Base-by-base conservation (phyloP, 352 stramenopile species). In the Phytophthora hibernalis region DNA sequence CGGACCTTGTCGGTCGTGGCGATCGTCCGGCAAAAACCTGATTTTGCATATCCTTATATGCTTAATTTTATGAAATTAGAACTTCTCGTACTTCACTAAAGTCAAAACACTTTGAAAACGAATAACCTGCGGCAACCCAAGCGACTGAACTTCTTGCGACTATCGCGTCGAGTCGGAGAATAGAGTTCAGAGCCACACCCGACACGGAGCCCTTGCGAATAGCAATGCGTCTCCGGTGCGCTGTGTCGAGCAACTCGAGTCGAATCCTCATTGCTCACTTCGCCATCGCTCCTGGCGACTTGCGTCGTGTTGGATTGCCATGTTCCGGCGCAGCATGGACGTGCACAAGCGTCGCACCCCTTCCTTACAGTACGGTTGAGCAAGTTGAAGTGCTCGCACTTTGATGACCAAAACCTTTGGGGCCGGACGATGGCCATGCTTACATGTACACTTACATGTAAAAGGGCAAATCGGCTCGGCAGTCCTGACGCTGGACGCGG, bases 321-420 rank as follows among this genome's bases (percentile, higher is more conserved):
- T 33, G n/a, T 61, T 48, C 42, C 54, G 33, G 31, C 33, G 54
- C 54, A 22, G 49, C 53, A 68, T 63, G 61, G 58, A 54, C 37
- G 28, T 54, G 54, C 44, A 37, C 43, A 58, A 68, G 21, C 5
- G 50, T 45, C 51, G 50, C 49, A 54, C 37, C 37, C 31, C 16
- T 54, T 40, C 11, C 3, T 49, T 30, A 28, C 42, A 28, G 42
- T 26, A 49, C 20, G 21, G 31, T 38, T n/a, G 8, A 47, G 42
- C 21, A 54, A 37, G 52, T 68, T 68, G 52, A 62, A 68, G 42
- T 61, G 28, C 20, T 44, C 56, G 56, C 56, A 50, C 22, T 40
- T 44, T 61, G 35, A 21, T 51, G 35, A 44, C 33, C 57, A 65
- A 57, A 11, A 10, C 28, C 42, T 42, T 24, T 18, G 18, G 13